phyloP scores from a whole-genome alignment of 2,329 filamentous ascomycete species.

The Thermoascus crustaceus region DNA sequence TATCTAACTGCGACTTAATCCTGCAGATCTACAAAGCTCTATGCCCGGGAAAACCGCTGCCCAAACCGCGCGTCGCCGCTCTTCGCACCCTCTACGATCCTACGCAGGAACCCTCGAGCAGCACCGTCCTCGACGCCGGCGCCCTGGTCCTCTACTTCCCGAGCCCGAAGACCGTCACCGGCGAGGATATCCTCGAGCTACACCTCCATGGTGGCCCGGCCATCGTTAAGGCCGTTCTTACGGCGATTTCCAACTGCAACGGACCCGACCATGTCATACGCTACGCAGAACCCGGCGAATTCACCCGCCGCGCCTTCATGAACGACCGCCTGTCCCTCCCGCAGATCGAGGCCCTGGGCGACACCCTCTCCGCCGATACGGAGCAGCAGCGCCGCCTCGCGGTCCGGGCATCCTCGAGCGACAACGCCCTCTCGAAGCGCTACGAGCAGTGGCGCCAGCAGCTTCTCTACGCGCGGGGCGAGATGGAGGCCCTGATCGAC shows the following conservation, averaged over 20 bases:
- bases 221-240: conserved; percentile 76
- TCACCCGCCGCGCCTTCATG: conserved; percentile 84
- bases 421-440: conserved; percentile 58
- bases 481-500: conserved; percentile 92
- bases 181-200: conserved; percentile 84
- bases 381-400: conserved; percentile 88
- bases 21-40: conserved; percentile 57
- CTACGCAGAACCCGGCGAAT: conserved; percentile 91
- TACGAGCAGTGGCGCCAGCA: conserved; percentile 78
- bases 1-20: background rate
- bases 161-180: conserved; percentile 72
- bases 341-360: conserved; percentile 62
- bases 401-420: conserved; percentile 67
- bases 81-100: conserved; percentile 68
- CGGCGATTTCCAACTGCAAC: conserved; percentile 55
- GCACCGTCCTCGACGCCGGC: conserved; percentile 60
- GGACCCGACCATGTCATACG: conserved; percentile 45
- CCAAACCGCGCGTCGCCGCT: conserved; percentile 56
- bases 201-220: conserved; percentile 91
- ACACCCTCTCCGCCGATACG: conserved; percentile 60
- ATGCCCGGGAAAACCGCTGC: conserved; percentile 48
- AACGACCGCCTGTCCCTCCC: conserved; percentile 79
- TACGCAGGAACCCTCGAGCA: conserved; percentile 22
- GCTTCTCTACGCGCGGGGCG: conserved; percentile 72
- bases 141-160: conserved; percentile 80